Evolutionary conservation across 495 filamentous ascomycete genomes (phyloP).

Genomic region (Talaromyces trachyspermus): DNA sequence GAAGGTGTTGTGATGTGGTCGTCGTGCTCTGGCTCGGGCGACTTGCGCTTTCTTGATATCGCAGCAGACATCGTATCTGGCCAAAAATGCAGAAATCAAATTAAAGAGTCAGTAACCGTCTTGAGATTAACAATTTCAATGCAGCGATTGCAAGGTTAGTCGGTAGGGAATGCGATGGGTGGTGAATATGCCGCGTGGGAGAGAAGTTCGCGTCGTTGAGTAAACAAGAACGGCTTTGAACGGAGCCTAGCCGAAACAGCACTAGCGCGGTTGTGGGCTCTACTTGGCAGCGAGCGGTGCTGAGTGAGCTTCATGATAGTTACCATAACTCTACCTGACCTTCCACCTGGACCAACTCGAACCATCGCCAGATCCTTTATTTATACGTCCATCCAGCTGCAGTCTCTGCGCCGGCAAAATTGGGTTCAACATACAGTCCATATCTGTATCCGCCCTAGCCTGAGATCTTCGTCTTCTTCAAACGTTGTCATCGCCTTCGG

Average conservation of each 20-base stretch:
- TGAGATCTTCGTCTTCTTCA: too few species aligned
- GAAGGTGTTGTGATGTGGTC: constrained; percentile 36
- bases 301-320: background rate
- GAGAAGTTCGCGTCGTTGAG: too few species aligned
- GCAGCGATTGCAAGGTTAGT: background rate
- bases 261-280: constrained; percentile 1
- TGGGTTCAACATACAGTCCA: too few species aligned
- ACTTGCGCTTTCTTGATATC: constrained; percentile 53
- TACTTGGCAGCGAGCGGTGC: too few species aligned
- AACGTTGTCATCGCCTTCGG: background rate
- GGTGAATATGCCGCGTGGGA: too few species aligned
- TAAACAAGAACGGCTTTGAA: constrained; percentile 7
- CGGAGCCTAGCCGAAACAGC: background rate
- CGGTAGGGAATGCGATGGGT: background rate
- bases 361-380: constrained; percentile 1
- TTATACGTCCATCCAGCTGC: background rate
- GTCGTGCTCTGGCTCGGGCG: constrained; percentile 37
- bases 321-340: too few species aligned
- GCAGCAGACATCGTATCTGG: constrained; percentile 56
- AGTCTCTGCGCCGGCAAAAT: background rate
- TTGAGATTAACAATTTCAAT: background rate
- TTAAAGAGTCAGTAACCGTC: background rate
- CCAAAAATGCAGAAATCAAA: background rate
- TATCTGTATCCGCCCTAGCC: too few species aligned
- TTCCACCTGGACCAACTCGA: background rate